Percentiles rank a stretch among this genome's conserved stretches.
Evolutionary conservation across 345 rosid species (phyloP).

Genomic region (Erucastrum elatum): DNA sequence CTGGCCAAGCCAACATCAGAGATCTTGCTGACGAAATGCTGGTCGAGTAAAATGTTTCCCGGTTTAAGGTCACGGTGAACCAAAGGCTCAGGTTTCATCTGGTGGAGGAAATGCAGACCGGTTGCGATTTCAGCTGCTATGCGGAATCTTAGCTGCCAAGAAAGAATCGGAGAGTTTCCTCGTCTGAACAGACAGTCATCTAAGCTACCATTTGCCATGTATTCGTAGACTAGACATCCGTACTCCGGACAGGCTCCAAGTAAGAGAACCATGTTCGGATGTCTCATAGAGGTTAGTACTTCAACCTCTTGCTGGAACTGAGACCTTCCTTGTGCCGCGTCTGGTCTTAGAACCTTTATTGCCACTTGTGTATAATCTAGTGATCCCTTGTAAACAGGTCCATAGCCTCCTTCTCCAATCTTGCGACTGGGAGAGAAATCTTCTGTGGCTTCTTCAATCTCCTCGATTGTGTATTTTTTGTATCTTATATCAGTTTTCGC

Average conservation of each 20-base stretch:
- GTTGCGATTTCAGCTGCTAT: constrained; percentile 86
- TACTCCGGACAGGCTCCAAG: constrained; percentile 88
- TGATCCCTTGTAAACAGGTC: constrained; percentile 70
- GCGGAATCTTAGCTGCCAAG: constrained; percentile 78
- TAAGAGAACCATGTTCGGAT: constrained; percentile 96
- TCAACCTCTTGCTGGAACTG: constrained; percentile 90
- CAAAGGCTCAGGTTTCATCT: constrained; percentile 85
- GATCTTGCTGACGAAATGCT: constrained; percentile 84
- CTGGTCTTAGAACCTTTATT: constrained; percentile 79
- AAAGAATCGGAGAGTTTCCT: constrained; percentile 55
- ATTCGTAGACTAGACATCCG: constrained; percentile 84
- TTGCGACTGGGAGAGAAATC: constrained; percentile 52
- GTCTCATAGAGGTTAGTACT: constrained; percentile 75
- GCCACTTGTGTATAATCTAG: constrained; percentile 82
- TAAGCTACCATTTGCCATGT: constrained; percentile 92
- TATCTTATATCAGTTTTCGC: constrained; percentile 42
- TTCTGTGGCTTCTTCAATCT: constrained; percentile 74
- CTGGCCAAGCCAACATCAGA: constrained; percentile 92
- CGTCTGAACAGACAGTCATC: constrained; percentile 68
- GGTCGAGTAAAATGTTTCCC: constrained; percentile 79
- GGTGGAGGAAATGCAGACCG: constrained; percentile 87
- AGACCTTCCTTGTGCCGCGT: constrained; percentile 78
- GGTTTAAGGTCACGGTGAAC: constrained; percentile 96
- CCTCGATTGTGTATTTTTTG: constrained; percentile 65
- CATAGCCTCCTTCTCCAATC: constrained; percentile 97